Base-by-base conservation (phyloP, 2,329 filamentous ascomycete genomes). In the Phaeophleospora eucalypticola region DNA sequence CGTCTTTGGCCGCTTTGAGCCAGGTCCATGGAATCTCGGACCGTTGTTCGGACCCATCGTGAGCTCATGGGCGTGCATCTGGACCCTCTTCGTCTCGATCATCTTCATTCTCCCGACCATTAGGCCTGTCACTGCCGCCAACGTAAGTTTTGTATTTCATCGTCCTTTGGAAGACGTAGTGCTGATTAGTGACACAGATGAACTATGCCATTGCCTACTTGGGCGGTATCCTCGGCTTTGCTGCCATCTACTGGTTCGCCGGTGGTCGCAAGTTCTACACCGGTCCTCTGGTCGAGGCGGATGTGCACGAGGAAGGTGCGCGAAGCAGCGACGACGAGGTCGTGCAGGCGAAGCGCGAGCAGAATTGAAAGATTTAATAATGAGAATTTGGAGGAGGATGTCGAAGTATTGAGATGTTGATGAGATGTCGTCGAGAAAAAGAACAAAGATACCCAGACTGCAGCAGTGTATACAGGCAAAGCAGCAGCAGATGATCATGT, bases 141-240 rank as follows among this genome's bases (percentile, higher is more conserved):
- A 68, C 47, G 70, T 74, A 58, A 63, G 68, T 41, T 37, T 19
- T 12, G 7, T 21, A 29, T n/a, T 34, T 29, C 2, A 17, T 19
- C 4, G 4, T 16, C 17, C n/a, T 34, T 35, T 16, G 4, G n/a
- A 29, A 16, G 20, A 14, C 16, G 18, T 24, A 32, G 4, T 16
- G 44, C 37, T 46, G 32, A 46, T 29, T 15, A 12, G 3, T 1
- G 19, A n/a, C 4, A 8, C 47, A 73, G 69, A 79, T 79, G 76
- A 79, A 79, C 64, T 79, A 78, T 57, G 75, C 76, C n/a, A 66
- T 71, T 27, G 75, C 72, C 10, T 77, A 77, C 54, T 56, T 78
- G 33, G 68, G 60, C 3, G 69, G 69, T 33, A 75, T 78, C 34
- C 63, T 76, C 17, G 17, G 70, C 20, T 63, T 73, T 51, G 65